Conservation (phyloP, 2,329 filamentous ascomycete species). For the Mycosphaerella sp. region DNA sequence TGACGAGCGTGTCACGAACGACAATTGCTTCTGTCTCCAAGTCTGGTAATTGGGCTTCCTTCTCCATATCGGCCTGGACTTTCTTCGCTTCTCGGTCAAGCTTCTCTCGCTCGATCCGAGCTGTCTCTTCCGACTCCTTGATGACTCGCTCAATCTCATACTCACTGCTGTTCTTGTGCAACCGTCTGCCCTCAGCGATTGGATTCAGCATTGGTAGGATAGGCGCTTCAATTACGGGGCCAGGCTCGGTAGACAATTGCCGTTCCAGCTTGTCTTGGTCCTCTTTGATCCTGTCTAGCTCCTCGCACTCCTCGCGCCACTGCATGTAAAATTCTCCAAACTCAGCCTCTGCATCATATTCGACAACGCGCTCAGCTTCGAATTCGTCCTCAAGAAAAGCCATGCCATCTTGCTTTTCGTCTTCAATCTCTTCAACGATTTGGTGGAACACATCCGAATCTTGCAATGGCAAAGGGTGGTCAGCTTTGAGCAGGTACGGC, state of each 20-base stretch:
- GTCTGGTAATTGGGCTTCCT: conserved; percentile 67
- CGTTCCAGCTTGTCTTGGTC: conserved; percentile 35
- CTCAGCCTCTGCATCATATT: conserved; percentile 24
- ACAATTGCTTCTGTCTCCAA: conserved; percentile 61
- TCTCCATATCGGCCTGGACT: conserved; percentile 66
- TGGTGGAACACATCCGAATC: conserved; percentile 38
- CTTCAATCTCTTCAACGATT: conserved; percentile 32
- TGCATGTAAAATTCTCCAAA: conserved; percentile 38
- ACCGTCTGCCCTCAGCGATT: conserved; percentile 50
- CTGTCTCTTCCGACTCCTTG: conserved; percentile 66
- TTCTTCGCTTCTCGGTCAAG: conserved; percentile 51
- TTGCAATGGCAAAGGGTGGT: conserved; percentile 34
- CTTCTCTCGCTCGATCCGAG: conserved; percentile 59
- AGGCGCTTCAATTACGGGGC: conserved; percentile 43
- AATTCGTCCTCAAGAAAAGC: conserved; percentile 25
- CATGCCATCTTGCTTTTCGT: conserved; percentile 35
- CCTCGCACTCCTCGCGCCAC: conserved; percentile 40
- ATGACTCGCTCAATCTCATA: conserved; percentile 66
- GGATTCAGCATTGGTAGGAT: conserved; percentile 28
- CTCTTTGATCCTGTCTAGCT: conserved; percentile 39
- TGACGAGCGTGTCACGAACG: conserved; percentile 54
- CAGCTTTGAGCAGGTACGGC: conserved; percentile 41
- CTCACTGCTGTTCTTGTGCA: conserved; percentile 59
- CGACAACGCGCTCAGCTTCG: conserved; percentile 29
- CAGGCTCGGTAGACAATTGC: conserved; percentile 33